Conservation (phyloP, 192 early-diverging fungal genomes). For the Diversispora epigaea region DNA sequence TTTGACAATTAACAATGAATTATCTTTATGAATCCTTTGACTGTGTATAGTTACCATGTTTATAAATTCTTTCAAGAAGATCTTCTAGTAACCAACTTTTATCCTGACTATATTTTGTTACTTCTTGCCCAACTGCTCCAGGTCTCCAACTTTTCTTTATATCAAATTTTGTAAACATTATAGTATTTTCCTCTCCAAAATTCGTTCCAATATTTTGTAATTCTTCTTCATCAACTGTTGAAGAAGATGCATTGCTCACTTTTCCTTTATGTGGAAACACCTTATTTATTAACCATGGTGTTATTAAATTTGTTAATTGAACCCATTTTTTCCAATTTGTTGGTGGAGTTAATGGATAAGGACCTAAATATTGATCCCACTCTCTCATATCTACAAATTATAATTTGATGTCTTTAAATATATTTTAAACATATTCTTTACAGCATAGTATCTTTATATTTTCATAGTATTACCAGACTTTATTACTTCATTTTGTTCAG, state of each 20-base stretch:
- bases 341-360: slow-evolving; percentile 74
- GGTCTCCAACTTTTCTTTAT: slow-evolving; percentile 77
- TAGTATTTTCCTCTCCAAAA: slow-evolving; percentile 28
- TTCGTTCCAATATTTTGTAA: not conserved
- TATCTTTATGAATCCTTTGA: no score
- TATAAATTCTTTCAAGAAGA: slow-evolving; percentile 48
- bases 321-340: slow-evolving; percentile 75
- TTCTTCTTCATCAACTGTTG: slow-evolving; percentile 31
- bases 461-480: slow-evolving; percentile 50
- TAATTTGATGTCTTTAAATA: no score
- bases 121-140: slow-evolving; percentile 62
- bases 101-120: slow-evolving; percentile 82
- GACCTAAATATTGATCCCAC: slow-evolving; percentile 77
- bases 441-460: not conserved
- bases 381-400: slow-evolving; percentile 63
- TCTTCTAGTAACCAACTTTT: slow-evolving; percentile 79
- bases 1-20: no score
- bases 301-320: slow-evolving; percentile 70
- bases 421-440: no score
- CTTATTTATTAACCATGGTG: not conserved
- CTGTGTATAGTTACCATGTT: slow-evolving; percentile 40
- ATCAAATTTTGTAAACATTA: slow-evolving; percentile 73
- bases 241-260: slow-evolving; percentile 20
- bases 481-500: slow-evolving; percentile 62
- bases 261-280: slow-evolving; percentile 23